phyloP scores from a whole-genome alignment of 2,329 filamentous ascomycete genomes.

The Rasamsonia emersonii region DNA sequence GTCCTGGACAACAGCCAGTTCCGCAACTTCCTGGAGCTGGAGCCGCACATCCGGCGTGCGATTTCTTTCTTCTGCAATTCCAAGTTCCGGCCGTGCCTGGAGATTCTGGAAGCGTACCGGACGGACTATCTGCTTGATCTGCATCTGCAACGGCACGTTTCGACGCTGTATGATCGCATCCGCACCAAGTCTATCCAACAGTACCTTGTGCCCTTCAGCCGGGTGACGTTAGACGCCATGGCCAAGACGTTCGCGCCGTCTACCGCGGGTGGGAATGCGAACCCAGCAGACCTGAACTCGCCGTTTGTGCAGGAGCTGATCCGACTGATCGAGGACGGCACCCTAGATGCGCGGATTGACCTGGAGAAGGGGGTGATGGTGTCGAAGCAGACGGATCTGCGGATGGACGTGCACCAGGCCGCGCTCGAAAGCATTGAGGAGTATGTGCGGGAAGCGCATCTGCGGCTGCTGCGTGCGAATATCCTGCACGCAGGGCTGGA shows the following conservation, averaged over 20 bases:
- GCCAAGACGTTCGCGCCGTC: slow-evolving; percentile 61
- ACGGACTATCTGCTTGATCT: slow-evolving; percentile 86
- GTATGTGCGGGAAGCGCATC: slow-evolving; percentile 66
- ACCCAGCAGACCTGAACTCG: slow-evolving; percentile 51
- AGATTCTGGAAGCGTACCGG: slow-evolving; percentile 71
- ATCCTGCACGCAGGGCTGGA: slow-evolving; percentile 69
- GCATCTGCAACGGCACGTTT: slow-evolving; percentile 68
- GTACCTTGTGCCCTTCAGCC: slow-evolving; percentile 84
- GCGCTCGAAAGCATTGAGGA: slow-evolving; percentile 59
- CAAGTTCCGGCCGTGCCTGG: slow-evolving; percentile 77
- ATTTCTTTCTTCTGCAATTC: slow-evolving; percentile 83
- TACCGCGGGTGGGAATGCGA: slow-evolving; percentile 34
- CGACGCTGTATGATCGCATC: slow-evolving; percentile 62
- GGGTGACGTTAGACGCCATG: slow-evolving; percentile 72
- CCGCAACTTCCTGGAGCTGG: slow-evolving; percentile 79
- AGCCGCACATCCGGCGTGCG: slow-evolving; percentile 88
- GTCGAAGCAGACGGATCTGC: slow-evolving; percentile 57
- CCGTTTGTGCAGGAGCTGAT: slow-evolving; percentile 56
- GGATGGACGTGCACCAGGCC: slow-evolving; percentile 60
- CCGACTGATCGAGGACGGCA: slow-evolving; percentile 63
- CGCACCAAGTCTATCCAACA: slow-evolving; percentile 87
- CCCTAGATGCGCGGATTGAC: slow-evolving; percentile 73
- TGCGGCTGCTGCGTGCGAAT: slow-evolving; percentile 70
- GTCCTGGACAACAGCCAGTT: slow-evolving; percentile 78
- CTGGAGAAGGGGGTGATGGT: slow-evolving; percentile 73